Evolutionary conservation across 2,329 filamentous ascomycete species (phyloP).

Genomic region (Dactylellina sp.): DNA sequence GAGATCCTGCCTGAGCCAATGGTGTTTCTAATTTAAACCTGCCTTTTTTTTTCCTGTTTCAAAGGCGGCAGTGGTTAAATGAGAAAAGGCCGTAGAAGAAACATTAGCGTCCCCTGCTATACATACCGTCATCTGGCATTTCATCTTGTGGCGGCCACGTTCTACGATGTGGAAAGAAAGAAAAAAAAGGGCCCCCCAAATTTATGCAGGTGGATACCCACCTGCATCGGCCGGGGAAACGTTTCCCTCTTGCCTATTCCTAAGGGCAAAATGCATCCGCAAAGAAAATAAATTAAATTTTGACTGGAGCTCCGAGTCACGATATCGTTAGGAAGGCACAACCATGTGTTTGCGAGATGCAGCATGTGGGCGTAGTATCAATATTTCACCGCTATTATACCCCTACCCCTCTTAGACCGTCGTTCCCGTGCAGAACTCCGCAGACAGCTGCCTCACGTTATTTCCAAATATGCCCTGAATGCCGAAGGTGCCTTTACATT

Average conservation of each 20-base stretch:
- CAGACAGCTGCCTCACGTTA: conserved; percentile 26
- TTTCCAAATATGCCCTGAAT: conserved; percentile 12
- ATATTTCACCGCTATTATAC: conserved; percentile 29
- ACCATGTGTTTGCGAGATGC: conserved; percentile 29
- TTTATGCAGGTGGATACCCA: conserved; percentile 10
- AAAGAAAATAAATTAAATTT: neutral
- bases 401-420: conserved; percentile 15
- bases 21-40: conserved; percentile 38
- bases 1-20: neutral
- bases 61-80: conserved; percentile 18
- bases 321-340: conserved; percentile 8
- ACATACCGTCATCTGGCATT: conserved; percentile 32
- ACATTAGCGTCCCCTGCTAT: conserved; percentile 30
- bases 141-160: conserved; percentile 45
- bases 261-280: neutral
- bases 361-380: conserved; percentile 23
- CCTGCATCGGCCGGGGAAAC: conserved; percentile 4
- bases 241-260: neutral
- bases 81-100: neutral
- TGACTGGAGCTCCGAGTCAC: conserved; percentile 10
- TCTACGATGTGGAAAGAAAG: conserved; percentile 13
- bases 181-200: neutral
- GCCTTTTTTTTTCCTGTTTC: conserved; percentile 15
- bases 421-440: conserved; percentile 4
- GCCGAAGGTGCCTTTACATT: neutral